phyloP scores from a whole-genome alignment of 257 asterid species.

The Solanum rostratum region DNA sequence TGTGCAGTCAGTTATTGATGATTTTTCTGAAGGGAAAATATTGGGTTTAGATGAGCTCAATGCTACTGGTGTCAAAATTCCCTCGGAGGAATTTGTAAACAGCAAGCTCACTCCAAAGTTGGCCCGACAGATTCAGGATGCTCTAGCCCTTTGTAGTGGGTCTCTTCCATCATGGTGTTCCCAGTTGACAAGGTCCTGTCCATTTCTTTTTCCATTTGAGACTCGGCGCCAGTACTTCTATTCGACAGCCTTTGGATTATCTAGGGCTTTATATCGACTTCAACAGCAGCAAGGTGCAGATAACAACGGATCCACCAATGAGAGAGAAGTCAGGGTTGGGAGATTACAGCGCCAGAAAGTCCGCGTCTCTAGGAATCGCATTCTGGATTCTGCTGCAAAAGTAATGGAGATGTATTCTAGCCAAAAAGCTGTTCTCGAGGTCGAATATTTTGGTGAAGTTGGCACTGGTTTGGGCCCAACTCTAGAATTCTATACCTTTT shows the following conservation, averaged over 20 bases:
- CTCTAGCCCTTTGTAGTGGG: constrained; percentile 94
- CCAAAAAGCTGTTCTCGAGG: constrained; percentile 97
- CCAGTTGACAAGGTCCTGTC: constrained; percentile 96
- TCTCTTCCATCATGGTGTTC: constrained; percentile 98
- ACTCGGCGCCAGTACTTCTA: constrained; percentile 96
- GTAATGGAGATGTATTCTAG: constrained; percentile 99
- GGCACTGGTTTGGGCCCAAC: constrained; percentile 99
- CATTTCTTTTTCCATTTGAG: constrained; percentile 94
- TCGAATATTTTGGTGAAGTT: constrained; percentile 98
- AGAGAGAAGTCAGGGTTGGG: constrained; percentile 81
- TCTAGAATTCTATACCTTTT: constrained; percentile 85
- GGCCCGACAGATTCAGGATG: constrained; percentile 93
- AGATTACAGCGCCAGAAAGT: constrained; percentile 94
- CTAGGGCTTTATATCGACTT: constrained; percentile 88
- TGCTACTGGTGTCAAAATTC: constrained; percentile 40
- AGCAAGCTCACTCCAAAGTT: constrained; percentile 90
- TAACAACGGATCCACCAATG: constrained; percentile 67
- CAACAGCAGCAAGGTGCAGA: constrained; percentile 98
- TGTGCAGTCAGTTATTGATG: constrained; percentile 44
- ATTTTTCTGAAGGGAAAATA: constrained; percentile 66
- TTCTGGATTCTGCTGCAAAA: constrained; percentile 90
- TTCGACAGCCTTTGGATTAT: constrained; percentile 95
- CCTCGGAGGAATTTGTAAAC: constrained; percentile 56
- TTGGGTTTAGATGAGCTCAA: constrained; percentile 36
- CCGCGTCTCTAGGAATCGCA: constrained; percentile 87